These are phyloP conservation scores for Lyophyllum shimeji DNA, from an alignment of 768 basidiomycete species.

Conservation along the genomic window DNA sequence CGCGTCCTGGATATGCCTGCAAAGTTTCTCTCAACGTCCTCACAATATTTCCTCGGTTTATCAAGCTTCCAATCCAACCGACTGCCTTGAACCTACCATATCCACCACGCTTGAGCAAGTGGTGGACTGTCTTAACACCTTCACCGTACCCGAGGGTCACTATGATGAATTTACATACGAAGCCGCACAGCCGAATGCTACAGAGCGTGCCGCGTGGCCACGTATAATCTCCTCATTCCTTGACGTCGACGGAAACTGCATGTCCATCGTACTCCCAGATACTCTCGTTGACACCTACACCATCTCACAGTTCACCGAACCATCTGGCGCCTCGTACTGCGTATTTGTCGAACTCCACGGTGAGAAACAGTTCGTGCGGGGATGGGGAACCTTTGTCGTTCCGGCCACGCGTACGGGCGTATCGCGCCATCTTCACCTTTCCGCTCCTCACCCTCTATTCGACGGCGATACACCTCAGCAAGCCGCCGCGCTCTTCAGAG, in stretches of 20 bases:
- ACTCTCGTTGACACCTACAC: conserved; percentile 26
- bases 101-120: conserved; percentile 9
- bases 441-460: conserved; percentile 44
- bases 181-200: conserved; percentile 29
- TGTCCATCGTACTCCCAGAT: conserved; percentile 26
- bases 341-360: conserved; percentile 27
- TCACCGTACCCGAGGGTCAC: conserved; percentile 26
- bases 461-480: conserved; percentile 39
- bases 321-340: conserved; percentile 27
- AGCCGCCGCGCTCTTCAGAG: conserved; percentile 38
- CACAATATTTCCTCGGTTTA: background rate
- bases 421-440: conserved; percentile 35
- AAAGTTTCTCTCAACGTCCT: background rate
- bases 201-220: conserved; percentile 28
- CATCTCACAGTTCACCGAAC: conserved; percentile 25
- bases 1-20: background rate
- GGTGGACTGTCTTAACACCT: conserved; percentile 29
- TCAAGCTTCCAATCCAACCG: background rate
- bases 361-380: conserved; percentile 22
- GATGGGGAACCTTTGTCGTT: conserved; percentile 37
- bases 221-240: conserved; percentile 26
- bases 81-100: background rate
- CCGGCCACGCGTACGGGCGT: conserved; percentile 23
- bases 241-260: conserved; percentile 29
- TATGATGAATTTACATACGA: conserved; percentile 30